phyloP scores from a whole-genome alignment of 257 asterid genomes.

The Osmanthus fragrans region DNA sequence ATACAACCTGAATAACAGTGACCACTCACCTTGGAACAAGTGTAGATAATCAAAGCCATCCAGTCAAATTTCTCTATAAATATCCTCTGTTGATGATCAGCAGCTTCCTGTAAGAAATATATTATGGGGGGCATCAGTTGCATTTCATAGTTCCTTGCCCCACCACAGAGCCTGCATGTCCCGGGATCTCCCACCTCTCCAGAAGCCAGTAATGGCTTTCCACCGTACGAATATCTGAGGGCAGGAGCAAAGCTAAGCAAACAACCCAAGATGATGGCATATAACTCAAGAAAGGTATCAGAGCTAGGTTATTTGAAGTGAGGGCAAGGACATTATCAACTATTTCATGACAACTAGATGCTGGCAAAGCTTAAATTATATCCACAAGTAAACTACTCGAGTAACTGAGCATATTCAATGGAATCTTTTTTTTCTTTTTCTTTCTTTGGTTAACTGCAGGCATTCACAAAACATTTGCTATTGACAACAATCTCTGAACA shows the following conservation, averaged over 20 bases:
- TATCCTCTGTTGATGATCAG: slow-evolving; percentile 42
- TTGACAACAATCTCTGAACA: background rate
- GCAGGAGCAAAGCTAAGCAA: slow-evolving; percentile 15
- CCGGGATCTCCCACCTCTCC: slow-evolving; percentile 45
- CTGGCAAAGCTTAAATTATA: background rate
- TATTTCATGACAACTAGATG: background rate
- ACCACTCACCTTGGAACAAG: slow-evolving; percentile 67
- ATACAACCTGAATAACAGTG: background rate
- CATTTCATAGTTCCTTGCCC: slow-evolving; percentile 69
- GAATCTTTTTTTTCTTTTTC: no score
- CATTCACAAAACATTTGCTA: background rate
- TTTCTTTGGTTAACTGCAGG: background rate
- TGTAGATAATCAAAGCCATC: slow-evolving; percentile 71
- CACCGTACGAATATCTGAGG: slow-evolving; percentile 72
- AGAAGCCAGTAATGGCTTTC: slow-evolving; percentile 71
- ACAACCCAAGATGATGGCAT: background rate
- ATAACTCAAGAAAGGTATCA: background rate
- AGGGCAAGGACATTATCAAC: background rate
- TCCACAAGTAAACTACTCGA: no score
- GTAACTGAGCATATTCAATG: no score
- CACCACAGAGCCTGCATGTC: slow-evolving; percentile 68
- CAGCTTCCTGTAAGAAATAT: slow-evolving; percentile 71
- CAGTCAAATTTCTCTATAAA: slow-evolving; percentile 63
- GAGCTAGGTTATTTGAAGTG: background rate
- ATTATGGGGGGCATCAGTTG: slow-evolving; percentile 86